Percentiles rank a stretch among this genome's conserved stretches.
These are phyloP conservation scores for Polytrichum formosum DNA, from an alignment of 225 moss, liverwort and hornwort genomes.

Conservation along the genomic window DNA sequence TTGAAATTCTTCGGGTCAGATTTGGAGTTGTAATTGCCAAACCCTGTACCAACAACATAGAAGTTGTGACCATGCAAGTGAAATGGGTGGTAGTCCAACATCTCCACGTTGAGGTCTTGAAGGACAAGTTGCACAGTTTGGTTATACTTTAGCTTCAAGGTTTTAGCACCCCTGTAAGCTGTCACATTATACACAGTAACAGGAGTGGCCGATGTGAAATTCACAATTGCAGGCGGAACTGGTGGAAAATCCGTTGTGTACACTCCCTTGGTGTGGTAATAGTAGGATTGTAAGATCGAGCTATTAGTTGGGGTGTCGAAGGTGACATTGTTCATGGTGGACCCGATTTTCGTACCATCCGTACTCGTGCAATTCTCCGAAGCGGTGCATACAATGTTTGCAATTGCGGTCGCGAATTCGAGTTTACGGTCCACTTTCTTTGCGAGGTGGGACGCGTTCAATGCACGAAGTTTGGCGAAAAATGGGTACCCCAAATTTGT, in stretches of 20 bases:
- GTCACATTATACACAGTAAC: too few relatives aligned
- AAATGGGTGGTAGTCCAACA: conserved; percentile 52
- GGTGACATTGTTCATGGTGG: conserved; percentile 26
- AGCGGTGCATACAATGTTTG: background rate
- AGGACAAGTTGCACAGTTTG: conserved; percentile 56
- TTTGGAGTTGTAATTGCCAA: conserved; percentile 29
- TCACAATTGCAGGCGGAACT: background rate
- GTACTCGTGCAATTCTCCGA: conserved; percentile 2
- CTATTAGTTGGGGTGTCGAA: conserved; percentile 9
- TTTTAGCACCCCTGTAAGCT: conserved; percentile 13
- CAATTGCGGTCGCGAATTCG: background rate
- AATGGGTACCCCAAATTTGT: background rate
- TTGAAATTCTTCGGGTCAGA: conserved; percentile 28
- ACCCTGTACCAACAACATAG: conserved; percentile 47
- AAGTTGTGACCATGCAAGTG: conserved; percentile 75
- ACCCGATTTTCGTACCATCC: conserved; percentile 8
- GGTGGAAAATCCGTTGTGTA: conserved; percentile 18
- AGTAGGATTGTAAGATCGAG: conserved; percentile 27
- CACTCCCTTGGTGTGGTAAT: conserved; percentile 7
- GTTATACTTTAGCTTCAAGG: conserved; percentile 19
- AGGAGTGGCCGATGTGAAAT: too few relatives aligned
- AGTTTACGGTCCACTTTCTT: conserved; percentile 20
- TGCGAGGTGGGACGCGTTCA: background rate
- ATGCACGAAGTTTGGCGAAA: background rate
- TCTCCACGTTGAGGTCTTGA: conserved; percentile 31